Conservation (phyloP, 495 filamentous ascomycete genomes). For the Amphirosellinia nigrospora region DNA sequence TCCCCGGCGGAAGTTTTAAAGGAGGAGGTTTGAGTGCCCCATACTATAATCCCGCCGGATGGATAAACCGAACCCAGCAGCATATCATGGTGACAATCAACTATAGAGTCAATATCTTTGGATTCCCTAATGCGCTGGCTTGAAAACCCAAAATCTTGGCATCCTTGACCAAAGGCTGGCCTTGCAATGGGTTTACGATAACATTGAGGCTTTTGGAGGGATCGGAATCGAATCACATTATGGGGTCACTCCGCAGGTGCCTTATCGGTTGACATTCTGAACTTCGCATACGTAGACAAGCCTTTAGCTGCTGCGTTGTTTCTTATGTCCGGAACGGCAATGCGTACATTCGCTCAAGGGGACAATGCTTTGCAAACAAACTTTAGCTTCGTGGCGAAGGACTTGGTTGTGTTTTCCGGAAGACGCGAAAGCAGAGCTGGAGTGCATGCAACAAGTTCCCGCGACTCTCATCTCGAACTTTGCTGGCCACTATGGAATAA, state of each 20-base stretch:
- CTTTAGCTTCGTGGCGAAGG: constrained; percentile 52
- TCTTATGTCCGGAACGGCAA: constrained; percentile 53
- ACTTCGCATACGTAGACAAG: constrained; percentile 53
- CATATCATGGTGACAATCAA: constrained; percentile 65
- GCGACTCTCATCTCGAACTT: constrained; percentile 47
- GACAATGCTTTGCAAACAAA: constrained; percentile 45
- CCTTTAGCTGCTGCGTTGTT: constrained; percentile 54
- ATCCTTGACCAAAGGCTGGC: constrained; percentile 64
- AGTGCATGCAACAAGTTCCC: constrained; percentile 51
- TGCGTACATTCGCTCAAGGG: constrained; percentile 38
- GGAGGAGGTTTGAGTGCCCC: constrained; percentile 49
- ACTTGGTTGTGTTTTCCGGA: constrained; percentile 47
- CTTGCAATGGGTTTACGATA: constrained; percentile 71
- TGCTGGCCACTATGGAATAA: constrained; percentile 46
- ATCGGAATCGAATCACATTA: constrained; percentile 62
- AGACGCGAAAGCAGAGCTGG: constrained; percentile 44
- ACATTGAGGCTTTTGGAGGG: constrained; percentile 73
- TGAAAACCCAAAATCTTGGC: constrained; percentile 53
- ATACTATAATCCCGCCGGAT: constrained; percentile 50
- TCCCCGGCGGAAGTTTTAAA: constrained; percentile 54
- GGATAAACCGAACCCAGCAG: constrained; percentile 51
- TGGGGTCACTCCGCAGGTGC: constrained; percentile 59
- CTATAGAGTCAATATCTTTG: constrained; percentile 66
- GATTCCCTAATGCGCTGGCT: constrained; percentile 58
- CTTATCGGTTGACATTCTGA: constrained; percentile 48